Percentiles rank a stretch among this genome's conserved stretches.
Evolutionary conservation across 148 eudicot species (phyloP).

Genomic region (Rhododendron simsii): DNA sequence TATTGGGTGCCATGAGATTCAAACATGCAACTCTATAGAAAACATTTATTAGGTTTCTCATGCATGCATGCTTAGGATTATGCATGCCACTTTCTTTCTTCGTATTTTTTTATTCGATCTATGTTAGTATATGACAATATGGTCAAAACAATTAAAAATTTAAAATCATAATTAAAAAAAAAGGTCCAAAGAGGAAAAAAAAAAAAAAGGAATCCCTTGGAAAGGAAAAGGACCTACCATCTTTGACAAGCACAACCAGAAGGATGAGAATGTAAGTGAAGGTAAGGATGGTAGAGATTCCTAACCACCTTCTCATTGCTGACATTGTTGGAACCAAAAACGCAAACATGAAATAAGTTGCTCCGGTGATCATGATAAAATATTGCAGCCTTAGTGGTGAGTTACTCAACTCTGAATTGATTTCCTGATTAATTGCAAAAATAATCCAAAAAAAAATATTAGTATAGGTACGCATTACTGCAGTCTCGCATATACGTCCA

Average conservation of each 20-base stretch:
- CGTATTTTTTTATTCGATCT: too few relatives aligned
- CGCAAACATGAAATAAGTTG: conserved; percentile 38
- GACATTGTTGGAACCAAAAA: conserved; percentile 57
- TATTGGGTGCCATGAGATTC: too few relatives aligned
- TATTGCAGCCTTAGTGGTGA: conserved; percentile 54
- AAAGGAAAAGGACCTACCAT: conserved; percentile 37
- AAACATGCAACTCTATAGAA: too few relatives aligned
- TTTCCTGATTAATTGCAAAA: conserved; percentile 33
- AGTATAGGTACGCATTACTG: not conserved
- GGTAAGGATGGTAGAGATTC: conserved; percentile 45
- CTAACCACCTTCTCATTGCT: conserved; percentile 57
- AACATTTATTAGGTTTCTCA: too few relatives aligned
- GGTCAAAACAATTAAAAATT: not conserved
- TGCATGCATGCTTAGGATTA: too few relatives aligned
- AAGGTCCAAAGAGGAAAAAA: not conserved
- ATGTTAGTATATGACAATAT: not conserved
- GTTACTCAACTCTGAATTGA: conserved; percentile 42
- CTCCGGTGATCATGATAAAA: conserved; percentile 57
- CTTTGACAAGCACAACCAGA: conserved; percentile 20
- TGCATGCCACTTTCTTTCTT: too few relatives aligned
- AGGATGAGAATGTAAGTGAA: conserved; percentile 40
- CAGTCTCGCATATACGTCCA: not conserved
- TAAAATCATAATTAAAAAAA: not conserved
- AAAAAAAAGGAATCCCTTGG: not conserved
- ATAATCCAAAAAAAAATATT: not conserved